phyloP scores from a whole-genome alignment of 2,329 filamentous ascomycete species.

The Penicillium sp. region DNA sequence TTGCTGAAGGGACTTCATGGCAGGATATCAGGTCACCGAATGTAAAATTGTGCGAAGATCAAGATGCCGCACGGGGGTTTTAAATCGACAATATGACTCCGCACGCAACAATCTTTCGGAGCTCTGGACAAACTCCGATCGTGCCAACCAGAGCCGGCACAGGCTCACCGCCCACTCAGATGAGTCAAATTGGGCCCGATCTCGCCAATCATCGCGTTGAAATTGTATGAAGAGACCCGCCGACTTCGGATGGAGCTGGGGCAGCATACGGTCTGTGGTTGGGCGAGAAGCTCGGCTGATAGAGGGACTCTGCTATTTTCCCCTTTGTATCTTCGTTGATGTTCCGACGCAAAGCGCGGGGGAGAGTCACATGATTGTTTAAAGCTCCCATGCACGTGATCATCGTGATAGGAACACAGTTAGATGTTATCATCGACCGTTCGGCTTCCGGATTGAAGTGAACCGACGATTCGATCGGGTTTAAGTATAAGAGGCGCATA shows the following conservation, averaged over 20 bases:
- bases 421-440: not conserved
- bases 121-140: slow-evolving; percentile 29
- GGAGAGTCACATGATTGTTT: slow-evolving; percentile 6
- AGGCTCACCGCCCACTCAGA: slow-evolving; percentile 14
- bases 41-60: not conserved
- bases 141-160: slow-evolving; percentile 3
- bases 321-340: not conserved
- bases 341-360: slow-evolving; percentile 13
- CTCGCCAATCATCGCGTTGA: slow-evolving; percentile 11
- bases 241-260: slow-evolving; percentile 21
- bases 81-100: slow-evolving; percentile 28
- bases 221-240: slow-evolving; percentile 7
- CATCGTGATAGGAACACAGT: not conserved
- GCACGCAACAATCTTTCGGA: slow-evolving; percentile 21
- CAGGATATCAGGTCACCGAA: slow-evolving; percentile 6
- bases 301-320: not conserved
- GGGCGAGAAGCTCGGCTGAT: not conserved
- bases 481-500: not conserved
- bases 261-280: not conserved
- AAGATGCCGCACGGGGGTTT: slow-evolving; percentile 2
- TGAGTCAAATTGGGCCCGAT: slow-evolving; percentile 6
- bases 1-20: slow-evolving; percentile 39
- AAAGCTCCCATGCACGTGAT: not conserved
- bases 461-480: not conserved
- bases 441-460: not conserved